Percentiles rank a stretch among this genome's conserved stretches.
Conservation (phyloP, 2,329 filamentous ascomycete genomes). For the Fusarium fracticaudum region DNA sequence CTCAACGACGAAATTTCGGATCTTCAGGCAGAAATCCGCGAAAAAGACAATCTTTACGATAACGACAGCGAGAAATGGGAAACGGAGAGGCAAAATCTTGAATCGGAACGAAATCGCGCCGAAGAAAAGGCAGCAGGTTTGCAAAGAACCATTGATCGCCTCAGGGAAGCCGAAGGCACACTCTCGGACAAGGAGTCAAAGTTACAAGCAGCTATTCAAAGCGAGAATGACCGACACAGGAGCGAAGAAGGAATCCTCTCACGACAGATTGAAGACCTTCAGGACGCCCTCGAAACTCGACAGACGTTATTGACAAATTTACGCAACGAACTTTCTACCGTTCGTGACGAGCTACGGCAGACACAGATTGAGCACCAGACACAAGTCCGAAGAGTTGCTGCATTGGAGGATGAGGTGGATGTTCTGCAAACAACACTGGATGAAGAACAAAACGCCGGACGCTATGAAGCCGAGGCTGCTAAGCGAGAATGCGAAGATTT, state of each 20-base stretch:
- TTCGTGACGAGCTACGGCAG: constrained; percentile 76
- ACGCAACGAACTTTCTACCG: constrained; percentile 70
- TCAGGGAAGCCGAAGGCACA: constrained; percentile 74
- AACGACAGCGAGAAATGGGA: constrained; percentile 80
- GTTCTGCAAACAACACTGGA: constrained; percentile 64
- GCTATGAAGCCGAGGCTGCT: constrained; percentile 51
- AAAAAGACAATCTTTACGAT: constrained; percentile 76
- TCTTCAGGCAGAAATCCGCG: constrained; percentile 71
- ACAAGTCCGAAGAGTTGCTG: constrained; percentile 72
- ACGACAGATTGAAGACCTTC: constrained; percentile 78
- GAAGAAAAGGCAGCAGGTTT: constrained; percentile 74
- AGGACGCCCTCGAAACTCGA: constrained; percentile 74
- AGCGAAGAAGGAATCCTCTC: constrained; percentile 76
- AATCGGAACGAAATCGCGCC: constrained; percentile 71
- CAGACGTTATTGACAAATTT: constrained; percentile 72
- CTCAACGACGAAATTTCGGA: constrained; percentile 68
- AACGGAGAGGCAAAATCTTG: constrained; percentile 68
- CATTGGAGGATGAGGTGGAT: constrained; percentile 80
- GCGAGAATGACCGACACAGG: constrained; percentile 76
- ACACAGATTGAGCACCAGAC: constrained; percentile 70
- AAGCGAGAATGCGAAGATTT: constrained; percentile 53
- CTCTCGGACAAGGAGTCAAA: constrained; percentile 74
- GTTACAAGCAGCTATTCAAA: constrained; percentile 74
- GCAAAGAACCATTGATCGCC: constrained; percentile 75
- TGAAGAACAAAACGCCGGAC: constrained; percentile 45